Evolutionary conservation across 352 stramenopile genomes (phyloP).

Genomic region (Globisporangium iwayamae): DNA sequence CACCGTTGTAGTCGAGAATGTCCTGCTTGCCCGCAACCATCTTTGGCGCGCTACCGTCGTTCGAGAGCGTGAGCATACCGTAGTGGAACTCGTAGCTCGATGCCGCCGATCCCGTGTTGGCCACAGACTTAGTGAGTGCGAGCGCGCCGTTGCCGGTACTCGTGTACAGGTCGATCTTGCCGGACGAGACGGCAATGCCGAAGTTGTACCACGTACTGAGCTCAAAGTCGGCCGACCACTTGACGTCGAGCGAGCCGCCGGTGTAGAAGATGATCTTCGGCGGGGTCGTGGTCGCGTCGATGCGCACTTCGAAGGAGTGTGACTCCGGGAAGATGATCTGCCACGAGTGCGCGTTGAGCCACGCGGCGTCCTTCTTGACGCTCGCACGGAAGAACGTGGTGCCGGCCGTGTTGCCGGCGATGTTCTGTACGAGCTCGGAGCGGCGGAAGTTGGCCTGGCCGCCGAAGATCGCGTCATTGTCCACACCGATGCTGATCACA

Average conservation of each 20-base stretch:
- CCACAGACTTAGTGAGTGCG: slow-evolving; percentile 37
- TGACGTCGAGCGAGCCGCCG: slow-evolving; percentile 36
- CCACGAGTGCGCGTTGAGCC: slow-evolving; percentile 43
- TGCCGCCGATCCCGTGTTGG: slow-evolving; percentile 20
- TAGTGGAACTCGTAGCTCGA: slow-evolving; percentile 62
- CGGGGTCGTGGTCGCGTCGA: slow-evolving; percentile 47
- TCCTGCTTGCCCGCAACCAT: slow-evolving; percentile 50
- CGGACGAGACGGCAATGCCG: slow-evolving; percentile 41
- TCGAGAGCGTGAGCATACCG: slow-evolving; percentile 60
- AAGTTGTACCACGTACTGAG: slow-evolving; percentile 68
- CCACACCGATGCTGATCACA: slow-evolving; percentile 50
- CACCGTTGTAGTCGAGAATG: slow-evolving; percentile 64
- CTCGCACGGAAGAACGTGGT: slow-evolving; percentile 39
- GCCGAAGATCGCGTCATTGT: slow-evolving; percentile 45
- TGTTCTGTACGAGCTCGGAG: slow-evolving; percentile 61
- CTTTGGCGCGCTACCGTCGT: slow-evolving; percentile 42
- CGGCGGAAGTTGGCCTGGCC: slow-evolving; percentile 60
- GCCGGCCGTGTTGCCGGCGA: slow-evolving; percentile 23
- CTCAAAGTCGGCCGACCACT: slow-evolving; percentile 52
- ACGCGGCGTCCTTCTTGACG: slow-evolving; percentile 44
- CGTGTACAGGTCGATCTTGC: slow-evolving; percentile 47
- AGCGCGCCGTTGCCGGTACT: slow-evolving; percentile 42
- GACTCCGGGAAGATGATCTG: slow-evolving; percentile 62
- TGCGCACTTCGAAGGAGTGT: slow-evolving; percentile 56
- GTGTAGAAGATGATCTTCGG: slow-evolving; percentile 57